Evolutionary conservation across 2,329 filamentous ascomycete genomes (phyloP).

Genomic region (Arthrobotrys entomopaga): DNA sequence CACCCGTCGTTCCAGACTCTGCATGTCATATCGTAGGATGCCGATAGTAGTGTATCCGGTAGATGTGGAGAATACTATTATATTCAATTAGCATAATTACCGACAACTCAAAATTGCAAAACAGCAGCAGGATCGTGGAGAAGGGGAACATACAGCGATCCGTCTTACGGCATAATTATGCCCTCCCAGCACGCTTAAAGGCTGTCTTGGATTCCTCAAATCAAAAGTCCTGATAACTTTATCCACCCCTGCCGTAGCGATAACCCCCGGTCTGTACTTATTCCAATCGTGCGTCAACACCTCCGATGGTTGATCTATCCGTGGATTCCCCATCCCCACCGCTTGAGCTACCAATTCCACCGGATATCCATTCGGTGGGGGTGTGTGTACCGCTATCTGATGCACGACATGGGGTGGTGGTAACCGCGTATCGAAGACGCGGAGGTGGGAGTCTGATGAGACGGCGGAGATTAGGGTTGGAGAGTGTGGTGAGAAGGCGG

Average conservation of each 20-base stretch:
- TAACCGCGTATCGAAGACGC: constrained; percentile 90
- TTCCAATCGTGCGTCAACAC: constrained; percentile 98
- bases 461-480: constrained; percentile 87
- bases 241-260: constrained; percentile 92
- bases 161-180: constrained; percentile 91
- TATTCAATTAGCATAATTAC: constrained; percentile 4
- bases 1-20: constrained; percentile 90
- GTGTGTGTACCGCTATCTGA: constrained; percentile 83
- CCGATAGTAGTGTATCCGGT: constrained; percentile 85
- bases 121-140: neutral
- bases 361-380: constrained; percentile 63
- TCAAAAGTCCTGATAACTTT: constrained; percentile 88
- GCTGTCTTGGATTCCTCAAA: constrained; percentile 79
- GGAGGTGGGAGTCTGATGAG: constrained; percentile 85
- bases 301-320: constrained; percentile 71
- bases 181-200: constrained; percentile 78
- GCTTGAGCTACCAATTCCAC: constrained; percentile 57
- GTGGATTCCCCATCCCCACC: constrained; percentile 60
- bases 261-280: constrained; percentile 86
- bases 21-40: constrained; percentile 98
- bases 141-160: constrained; percentile 66
- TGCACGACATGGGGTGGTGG: constrained; percentile 82
- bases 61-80: constrained; percentile 85
- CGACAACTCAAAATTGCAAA: neutral
- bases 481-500: constrained; percentile 88